Base-by-base conservation (phyloP, 129 eudicot species). In the Pittosporum tobira region DNA sequence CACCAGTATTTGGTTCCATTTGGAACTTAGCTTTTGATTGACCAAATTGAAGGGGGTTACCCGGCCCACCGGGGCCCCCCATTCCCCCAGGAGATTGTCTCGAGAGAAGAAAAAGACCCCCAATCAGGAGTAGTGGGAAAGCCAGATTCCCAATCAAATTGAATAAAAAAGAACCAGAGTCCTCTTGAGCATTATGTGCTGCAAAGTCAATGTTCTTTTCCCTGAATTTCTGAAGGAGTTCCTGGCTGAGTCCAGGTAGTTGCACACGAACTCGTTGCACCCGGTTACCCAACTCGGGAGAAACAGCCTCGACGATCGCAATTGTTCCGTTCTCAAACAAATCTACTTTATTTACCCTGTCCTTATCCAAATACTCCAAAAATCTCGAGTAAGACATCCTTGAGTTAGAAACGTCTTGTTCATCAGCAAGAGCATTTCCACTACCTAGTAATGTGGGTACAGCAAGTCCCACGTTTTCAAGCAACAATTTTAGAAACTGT, bases 61-160 rank as follows among this genome's bases (percentile, higher is more conserved):
- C 99, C 1, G 96, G 96, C 36, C 99, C 99, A 51, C 99, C 99
- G 22, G 96, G 94, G 21, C 99, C 96, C 8, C 96, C 99, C 84
- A 86, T 86, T 61, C 99, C 99, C 31, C 99, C 99, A 2, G 74
- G 47, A 14, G 89, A 75, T 19, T 94, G 84, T 22, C 99, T 76
- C 8, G 96, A 91, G 43, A 91, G 81, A 44, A 91, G 88, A 50
- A 86, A 91, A 24, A 91, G 83, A 20, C 99, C 99, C 20, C 99
- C 99, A 7, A 91, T 86, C 66, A 87, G 66, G 46, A 91, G 51
- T 44, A 87, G 52, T 0, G 99, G 98, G 62, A 91, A 91, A 38
- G 96, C 96, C 16, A 91, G 74, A 71, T 87, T 91, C 59, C 96
- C 99, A 28, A 87, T 87, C 57, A 91, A 79, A 61, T 87, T 91